Evolutionary conservation across 129 eudicot genomes (phyloP), one percentile per base, ranked within the genome.

Genomic region (Apium graveolens): DNA sequence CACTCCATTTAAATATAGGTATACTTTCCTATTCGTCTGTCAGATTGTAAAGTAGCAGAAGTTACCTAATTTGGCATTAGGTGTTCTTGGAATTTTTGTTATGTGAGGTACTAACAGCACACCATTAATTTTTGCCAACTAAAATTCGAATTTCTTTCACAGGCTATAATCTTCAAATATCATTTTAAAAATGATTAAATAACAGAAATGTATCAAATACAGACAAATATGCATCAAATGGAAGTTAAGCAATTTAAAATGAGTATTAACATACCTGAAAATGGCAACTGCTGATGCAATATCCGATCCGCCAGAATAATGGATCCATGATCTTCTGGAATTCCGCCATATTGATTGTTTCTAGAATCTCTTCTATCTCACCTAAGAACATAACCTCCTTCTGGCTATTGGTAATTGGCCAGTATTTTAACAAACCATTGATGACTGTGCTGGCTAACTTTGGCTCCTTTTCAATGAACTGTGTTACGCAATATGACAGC

Each of bases 331-430:
- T 87, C 51, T 90, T 84, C 85, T 91, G 96, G 63, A 94, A 94
- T 84, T 94, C 98, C 10, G 81, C 80, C 98, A 94, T 87, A 78
- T 83, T 86, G 77, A 90, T 91, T 18, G 80, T 80, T 87, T 94
- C 98, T 29, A 94, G 84, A 84, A 94, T 91, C 80, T 95, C 98
- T 83, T 91, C 97, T 74, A 95, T 48, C 76, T 90, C 97, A 11
- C 96, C 86, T 81, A 91, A 81, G 76, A 95, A 91, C 97, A 91
- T 91, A 73, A 91, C 92, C 86, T 91, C 98, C 86, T 95, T 95
- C 77, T 91, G 97, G 78, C 91, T 95, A 80, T 85, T 95, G 29
- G 98, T 95, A 75, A 91, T 81, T 26, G 98, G 98, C 98, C 98
- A 95, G 77, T 87, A 95, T 75, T 91, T 95, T 86, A 95, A 85